Percentiles rank a stretch among this genome's conserved stretches.
Conservation (phyloP, 129 eudicot genomes). For the Pseudognaphalium luteoalbum region DNA sequence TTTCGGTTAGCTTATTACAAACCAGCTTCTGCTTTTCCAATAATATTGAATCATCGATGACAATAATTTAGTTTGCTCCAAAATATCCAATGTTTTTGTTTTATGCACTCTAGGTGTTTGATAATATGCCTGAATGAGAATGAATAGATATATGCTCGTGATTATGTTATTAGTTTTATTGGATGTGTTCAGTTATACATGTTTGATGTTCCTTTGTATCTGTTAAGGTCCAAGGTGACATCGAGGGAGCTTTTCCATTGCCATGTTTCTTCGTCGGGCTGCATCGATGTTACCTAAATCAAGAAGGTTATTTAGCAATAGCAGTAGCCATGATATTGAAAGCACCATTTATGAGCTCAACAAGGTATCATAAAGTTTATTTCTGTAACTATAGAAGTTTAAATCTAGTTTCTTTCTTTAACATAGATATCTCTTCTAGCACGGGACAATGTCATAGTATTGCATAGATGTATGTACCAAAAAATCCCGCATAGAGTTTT, state of each 20-base stretch:
- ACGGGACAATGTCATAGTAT: neutral
- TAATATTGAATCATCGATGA: no score
- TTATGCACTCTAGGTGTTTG: conserved; percentile 40
- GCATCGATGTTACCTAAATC: conserved; percentile 24
- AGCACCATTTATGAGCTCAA: conserved; percentile 66
- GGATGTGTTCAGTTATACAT: conserved; percentile 7
- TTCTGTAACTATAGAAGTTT: neutral
- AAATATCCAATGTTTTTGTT: neutral
- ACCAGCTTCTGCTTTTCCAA: no score
- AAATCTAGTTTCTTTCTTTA: neutral
- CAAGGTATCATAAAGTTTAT: conserved; percentile 45
- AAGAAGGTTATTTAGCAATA: conserved; percentile 23
- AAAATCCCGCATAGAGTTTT: neutral
- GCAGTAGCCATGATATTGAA: conserved; percentile 42
- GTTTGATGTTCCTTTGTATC: neutral
- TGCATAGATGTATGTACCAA: neutral
- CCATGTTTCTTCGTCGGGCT: conserved; percentile 31
- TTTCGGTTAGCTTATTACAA: no score
- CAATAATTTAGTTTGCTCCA: neutral
- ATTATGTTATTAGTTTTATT: conserved; percentile 1
- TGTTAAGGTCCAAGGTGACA: conserved; percentile 32
- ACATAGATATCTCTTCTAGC: neutral
- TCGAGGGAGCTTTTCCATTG: conserved; percentile 13
- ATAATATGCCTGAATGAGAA: conserved; percentile 38
- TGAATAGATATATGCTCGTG: neutral